phyloP scores from a whole-genome alignment of 2,329 filamentous ascomycete species.

The Diaporthe citri region DNA sequence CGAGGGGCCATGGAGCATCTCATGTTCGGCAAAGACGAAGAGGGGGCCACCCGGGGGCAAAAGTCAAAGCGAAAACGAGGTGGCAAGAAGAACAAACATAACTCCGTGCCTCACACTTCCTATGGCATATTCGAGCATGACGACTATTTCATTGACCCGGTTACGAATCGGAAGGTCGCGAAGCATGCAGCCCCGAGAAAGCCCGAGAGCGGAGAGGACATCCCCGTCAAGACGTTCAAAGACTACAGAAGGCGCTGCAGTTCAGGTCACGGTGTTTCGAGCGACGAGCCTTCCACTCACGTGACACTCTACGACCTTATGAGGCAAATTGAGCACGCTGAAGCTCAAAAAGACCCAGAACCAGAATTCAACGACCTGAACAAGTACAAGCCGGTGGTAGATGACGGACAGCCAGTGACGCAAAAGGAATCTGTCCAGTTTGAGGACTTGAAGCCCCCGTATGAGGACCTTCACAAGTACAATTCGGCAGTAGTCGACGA shows the following conservation, averaged over 20 bases:
- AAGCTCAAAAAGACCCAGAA: constrained; percentile 46
- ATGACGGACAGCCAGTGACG: constrained; percentile 50
- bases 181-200: constrained; percentile 44
- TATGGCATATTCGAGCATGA: constrained; percentile 38
- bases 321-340: constrained; percentile 42
- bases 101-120: constrained; percentile 9
- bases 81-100: neutral
- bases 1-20: constrained; percentile 59
- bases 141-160: constrained; percentile 67
- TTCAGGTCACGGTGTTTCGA: constrained; percentile 41
- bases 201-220: constrained; percentile 42
- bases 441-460: constrained; percentile 48
- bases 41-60: neutral
- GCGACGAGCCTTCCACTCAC: constrained; percentile 45
- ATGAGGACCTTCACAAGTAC: constrained; percentile 59
- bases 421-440: constrained; percentile 47
- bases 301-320: constrained; percentile 44
- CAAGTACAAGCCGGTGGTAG: constrained; percentile 53
- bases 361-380: constrained; percentile 52
- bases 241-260: constrained; percentile 52
- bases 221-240: constrained; percentile 49
- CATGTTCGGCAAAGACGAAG: constrained; percentile 47
- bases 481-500: constrained; percentile 44
- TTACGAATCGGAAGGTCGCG: constrained; percentile 67
- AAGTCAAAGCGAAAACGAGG: constrained; percentile 19